phyloP scores from a whole-genome alignment of 257 asterid genomes.

The Ballota nigra region DNA sequence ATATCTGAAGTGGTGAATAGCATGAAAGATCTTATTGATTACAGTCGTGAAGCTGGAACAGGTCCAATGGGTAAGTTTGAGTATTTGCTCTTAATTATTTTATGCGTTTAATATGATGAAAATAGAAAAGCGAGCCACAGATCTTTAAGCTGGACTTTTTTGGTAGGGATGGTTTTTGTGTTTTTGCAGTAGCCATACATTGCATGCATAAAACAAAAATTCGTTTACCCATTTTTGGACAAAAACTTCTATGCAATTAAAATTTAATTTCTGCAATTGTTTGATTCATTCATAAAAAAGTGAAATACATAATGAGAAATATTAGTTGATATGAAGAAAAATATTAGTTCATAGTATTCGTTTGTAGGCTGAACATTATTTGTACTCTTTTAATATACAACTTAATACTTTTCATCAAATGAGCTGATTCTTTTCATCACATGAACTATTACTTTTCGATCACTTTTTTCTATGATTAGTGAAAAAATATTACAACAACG shows the following conservation, averaged over 20 bases:
- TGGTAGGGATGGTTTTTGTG: background rate
- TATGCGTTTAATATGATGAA: background rate
- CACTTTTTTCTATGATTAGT: background rate
- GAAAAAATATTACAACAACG: too few species aligned
- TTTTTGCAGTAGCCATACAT: background rate
- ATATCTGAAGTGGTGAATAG: conserved; percentile 95
- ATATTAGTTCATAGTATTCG: too few species aligned
- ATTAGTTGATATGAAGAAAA: background rate
- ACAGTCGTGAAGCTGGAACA: conserved; percentile 66
- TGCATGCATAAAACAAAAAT: background rate
- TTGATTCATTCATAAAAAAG: background rate
- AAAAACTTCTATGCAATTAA: too few species aligned
- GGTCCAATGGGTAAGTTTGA: conserved; percentile 90
- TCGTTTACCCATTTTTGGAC: background rate
- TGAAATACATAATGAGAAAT: background rate
- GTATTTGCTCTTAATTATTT: conserved; percentile 4
- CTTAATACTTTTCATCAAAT: background rate
- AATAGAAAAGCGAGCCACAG: background rate
- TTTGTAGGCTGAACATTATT: background rate
- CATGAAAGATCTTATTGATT: conserved; percentile 91
- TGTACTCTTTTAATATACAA: background rate
- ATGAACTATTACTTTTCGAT: too few species aligned
- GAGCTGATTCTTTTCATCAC: too few species aligned
- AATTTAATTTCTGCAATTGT: background rate
- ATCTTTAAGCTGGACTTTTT: background rate